Conservation (phyloP, 805 yeast genomes). For the Lipomyces orientalis region DNA sequence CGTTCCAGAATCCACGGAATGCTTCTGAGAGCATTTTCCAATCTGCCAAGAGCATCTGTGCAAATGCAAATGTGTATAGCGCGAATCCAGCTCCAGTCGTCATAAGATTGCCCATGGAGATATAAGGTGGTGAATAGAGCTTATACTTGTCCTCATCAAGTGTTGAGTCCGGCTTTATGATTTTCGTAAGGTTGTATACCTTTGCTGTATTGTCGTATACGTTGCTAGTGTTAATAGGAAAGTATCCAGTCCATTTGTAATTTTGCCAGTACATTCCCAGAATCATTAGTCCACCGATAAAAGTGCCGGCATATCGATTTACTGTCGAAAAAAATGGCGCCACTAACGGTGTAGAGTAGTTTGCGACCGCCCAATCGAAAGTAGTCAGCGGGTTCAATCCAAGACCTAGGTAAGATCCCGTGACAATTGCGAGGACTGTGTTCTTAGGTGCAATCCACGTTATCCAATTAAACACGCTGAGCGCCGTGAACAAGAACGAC, state of each 20-base stretch:
- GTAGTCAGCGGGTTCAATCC: slow-evolving; percentile 56
- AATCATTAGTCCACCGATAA: slow-evolving; percentile 60
- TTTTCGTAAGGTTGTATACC: slow-evolving; percentile 56
- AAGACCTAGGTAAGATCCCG: slow-evolving; percentile 52
- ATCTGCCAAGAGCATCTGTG: slow-evolving; percentile 54
- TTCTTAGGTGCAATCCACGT: slow-evolving; percentile 63
- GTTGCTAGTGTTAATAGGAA: slow-evolving; percentile 54
- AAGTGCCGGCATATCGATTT: slow-evolving; percentile 44
- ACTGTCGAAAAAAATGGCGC: slow-evolving; percentile 53
- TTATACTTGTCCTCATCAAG: slow-evolving; percentile 57
- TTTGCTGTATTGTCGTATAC: slow-evolving; percentile 42
- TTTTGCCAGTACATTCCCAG: slow-evolving; percentile 58
- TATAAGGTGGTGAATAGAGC: slow-evolving; percentile 65
- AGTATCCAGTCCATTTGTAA: slow-evolving; percentile 52
- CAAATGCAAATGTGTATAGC: slow-evolving; percentile 58
- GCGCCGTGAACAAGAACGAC: slow-evolving; percentile 61
- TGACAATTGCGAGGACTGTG: slow-evolving; percentile 54
- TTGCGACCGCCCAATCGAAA: slow-evolving; percentile 52
- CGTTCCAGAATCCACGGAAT: slow-evolving; percentile 1
- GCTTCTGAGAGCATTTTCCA: slow-evolving; percentile 32
- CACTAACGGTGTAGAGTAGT: slow-evolving; percentile 46
- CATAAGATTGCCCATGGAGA: slow-evolving; percentile 56
- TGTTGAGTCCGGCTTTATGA: slow-evolving; percentile 53
- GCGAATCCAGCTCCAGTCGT: slow-evolving; percentile 59
- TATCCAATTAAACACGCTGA: slow-evolving; percentile 64